These are phyloP conservation scores for Lasiosphaeria ovina DNA, from an alignment of 495 filamentous ascomycete species.

Conservation along the genomic window DNA sequence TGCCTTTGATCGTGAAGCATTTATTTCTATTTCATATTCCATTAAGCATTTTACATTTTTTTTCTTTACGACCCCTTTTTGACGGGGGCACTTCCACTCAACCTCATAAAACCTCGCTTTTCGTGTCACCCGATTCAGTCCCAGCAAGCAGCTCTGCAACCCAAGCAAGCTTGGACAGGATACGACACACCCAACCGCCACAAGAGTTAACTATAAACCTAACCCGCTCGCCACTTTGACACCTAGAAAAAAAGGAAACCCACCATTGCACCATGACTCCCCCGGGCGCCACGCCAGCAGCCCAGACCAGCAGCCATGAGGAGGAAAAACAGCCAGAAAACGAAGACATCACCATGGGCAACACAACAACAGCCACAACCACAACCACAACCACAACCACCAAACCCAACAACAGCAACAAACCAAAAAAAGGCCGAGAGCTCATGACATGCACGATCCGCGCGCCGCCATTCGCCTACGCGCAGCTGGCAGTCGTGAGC, in stretches of 20 bases:
- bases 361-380: slow-evolving; percentile 13
- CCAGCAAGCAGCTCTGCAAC: too few relatives aligned
- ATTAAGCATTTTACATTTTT: too few relatives aligned
- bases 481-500: slow-evolving; percentile 32
- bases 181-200: too few relatives aligned
- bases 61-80: too few relatives aligned
- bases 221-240: too few relatives aligned
- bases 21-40: neutral
- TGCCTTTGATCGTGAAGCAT: neutral
- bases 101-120: too few relatives aligned
- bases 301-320: neutral
- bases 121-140: too few relatives aligned
- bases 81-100: too few relatives aligned
- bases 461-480: slow-evolving; percentile 40
- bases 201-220: too few relatives aligned
- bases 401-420: slow-evolving; percentile 6
- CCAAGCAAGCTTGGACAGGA: too few relatives aligned
- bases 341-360: slow-evolving; percentile 17
- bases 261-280: slow-evolving; percentile 60
- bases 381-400: slow-evolving; percentile 3
- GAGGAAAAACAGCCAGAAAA: neutral
- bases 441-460: slow-evolving; percentile 38
- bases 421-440: slow-evolving; percentile 31
- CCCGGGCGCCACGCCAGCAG: slow-evolving; percentile 22
- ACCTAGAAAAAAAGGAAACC: neutral